These are phyloP conservation scores for Ulmus americana DNA, from an alignment of 331 rosid genomes.

Conservation along the genomic window DNA sequence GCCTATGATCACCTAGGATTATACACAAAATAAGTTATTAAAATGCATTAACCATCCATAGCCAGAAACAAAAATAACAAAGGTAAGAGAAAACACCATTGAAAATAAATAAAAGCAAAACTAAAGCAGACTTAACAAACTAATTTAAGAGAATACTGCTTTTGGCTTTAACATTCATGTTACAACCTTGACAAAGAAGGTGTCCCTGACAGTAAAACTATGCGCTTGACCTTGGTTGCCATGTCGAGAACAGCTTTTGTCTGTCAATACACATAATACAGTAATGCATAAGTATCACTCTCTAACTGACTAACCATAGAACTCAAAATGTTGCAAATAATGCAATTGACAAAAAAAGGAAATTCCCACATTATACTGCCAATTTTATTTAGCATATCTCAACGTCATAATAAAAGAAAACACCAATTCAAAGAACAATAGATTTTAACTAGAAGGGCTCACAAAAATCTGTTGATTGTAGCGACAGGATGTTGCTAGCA, in stretches of 20 bases:
- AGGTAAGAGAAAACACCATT: slow-evolving; percentile 9
- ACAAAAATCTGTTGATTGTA: not conserved
- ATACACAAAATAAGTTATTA: slow-evolving; percentile 37
- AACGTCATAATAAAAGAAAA: not conserved
- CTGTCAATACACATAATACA: slow-evolving; percentile 39
- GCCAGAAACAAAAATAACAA: slow-evolving; percentile 18
- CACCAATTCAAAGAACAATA: not conserved
- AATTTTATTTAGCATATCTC: not conserved
- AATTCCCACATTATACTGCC: not conserved
- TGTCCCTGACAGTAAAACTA: slow-evolving; percentile 87
- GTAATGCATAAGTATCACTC: slow-evolving; percentile 13
- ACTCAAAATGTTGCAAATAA: slow-evolving; percentile 8
- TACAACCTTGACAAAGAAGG: slow-evolving; percentile 96
- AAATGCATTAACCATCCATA: slow-evolving; percentile 21
- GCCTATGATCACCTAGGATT: slow-evolving; percentile 95
- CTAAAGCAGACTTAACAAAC: slow-evolving; percentile 16
- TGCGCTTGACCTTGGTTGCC: slow-evolving; percentile 63
- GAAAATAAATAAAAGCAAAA: slow-evolving; percentile 5
- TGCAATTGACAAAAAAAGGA: slow-evolving; percentile 1
- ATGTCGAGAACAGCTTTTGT: slow-evolving; percentile 74
- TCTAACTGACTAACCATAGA: not conserved
- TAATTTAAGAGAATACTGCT: slow-evolving; percentile 18
- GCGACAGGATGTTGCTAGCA: not conserved
- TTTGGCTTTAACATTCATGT: slow-evolving; percentile 23
- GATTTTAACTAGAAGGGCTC: not conserved